Evolutionary conservation across 106 monocot species (phyloP).

Genomic region (Ottelia alismoides): DNA sequence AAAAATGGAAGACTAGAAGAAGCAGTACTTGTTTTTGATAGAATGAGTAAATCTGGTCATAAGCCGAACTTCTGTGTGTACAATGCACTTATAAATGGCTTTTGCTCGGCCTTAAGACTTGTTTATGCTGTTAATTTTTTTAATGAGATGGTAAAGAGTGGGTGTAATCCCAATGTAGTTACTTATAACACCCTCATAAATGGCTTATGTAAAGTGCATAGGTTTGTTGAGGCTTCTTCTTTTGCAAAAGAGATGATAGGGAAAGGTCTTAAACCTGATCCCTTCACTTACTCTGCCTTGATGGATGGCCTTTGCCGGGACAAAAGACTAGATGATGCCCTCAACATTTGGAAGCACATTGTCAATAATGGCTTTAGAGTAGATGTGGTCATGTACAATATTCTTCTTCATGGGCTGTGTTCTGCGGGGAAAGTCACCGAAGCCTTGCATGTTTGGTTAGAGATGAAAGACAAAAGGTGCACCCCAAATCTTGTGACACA

Average conservation of each 20-base stretch:
- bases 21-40: conserved; percentile 39
- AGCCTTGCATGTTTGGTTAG: conserved; percentile 35
- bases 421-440: conserved; percentile 43
- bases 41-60: conserved; percentile 42
- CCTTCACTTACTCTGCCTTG: conserved; percentile 59
- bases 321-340: conserved; percentile 54
- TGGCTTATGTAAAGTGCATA: conserved; percentile 62
- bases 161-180: conserved; percentile 45
- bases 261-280: conserved; percentile 68
- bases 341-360: conserved; percentile 52
- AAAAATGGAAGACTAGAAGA: conserved; percentile 43
- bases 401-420: conserved; percentile 82
- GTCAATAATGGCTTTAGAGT: conserved; percentile 27
- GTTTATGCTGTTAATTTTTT: conserved; percentile 25
- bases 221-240: conserved; percentile 47
- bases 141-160: conserved; percentile 27
- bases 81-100: conserved; percentile 70
- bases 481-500: conserved; percentile 60
- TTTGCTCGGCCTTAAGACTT: conserved; percentile 25
- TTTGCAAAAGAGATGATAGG: conserved; percentile 77
- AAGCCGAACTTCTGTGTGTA: conserved; percentile 47
- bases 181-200: conserved; percentile 84
- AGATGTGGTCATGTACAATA: conserved; percentile 62
- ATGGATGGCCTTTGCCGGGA: conserved; percentile 78
- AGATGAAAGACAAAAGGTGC: conserved; percentile 48